Base-by-base conservation (phyloP, 2,329 filamentous ascomycete genomes). In the Fusarium clavum region DNA sequence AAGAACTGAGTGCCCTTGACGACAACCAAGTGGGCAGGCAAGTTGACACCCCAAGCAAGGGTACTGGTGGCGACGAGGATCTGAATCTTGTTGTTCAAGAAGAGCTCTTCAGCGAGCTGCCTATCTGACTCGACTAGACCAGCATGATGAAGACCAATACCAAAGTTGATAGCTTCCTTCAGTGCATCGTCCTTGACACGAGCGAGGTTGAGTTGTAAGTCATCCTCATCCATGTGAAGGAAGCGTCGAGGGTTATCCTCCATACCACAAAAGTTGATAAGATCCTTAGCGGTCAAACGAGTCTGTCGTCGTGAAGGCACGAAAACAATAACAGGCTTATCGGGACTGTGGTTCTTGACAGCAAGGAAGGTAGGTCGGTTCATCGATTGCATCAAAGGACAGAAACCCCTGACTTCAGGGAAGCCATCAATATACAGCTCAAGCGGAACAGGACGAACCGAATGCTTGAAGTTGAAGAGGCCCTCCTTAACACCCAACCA, bases 1-100 rank as follows among this genome's bases (percentile, higher is more conserved):
- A 97, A 99, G 82, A 93, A 99, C 76, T 99, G 97, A 1, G 96
- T 99, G 57, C 96, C 96, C 80, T 99, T 99, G 64, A 99, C 97
- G 3, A 99, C 93, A 5, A 99, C 96, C 8, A 99, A 85, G 81
- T 99, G 97, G 3, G 97, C 96, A 0, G 97, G 97, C 75, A 99
- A 84, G 78, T 99, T 99, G 75, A 99, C 95, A 81, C 96, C 97
- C 96, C 96, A 99, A 1, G 96, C 96, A 27, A 99, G 87, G 0
- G 97, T 99, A 78, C 94, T 97, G 1, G 96, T 99, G 5, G 96
- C 96, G 6, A 99, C 91, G 1, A 99, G 87, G 62, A 99, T 95
- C 78, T 99, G 96, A 57, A 99, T 97, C 82, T 98, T 98, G 85
- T 98, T 98, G 80, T 97, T 94, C 29, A 97, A 87, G 79, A 99